phyloP scores from a whole-genome alignment of 2,329 filamentous ascomycete genomes.

The Zelopaecilomyces penicillatus region DNA sequence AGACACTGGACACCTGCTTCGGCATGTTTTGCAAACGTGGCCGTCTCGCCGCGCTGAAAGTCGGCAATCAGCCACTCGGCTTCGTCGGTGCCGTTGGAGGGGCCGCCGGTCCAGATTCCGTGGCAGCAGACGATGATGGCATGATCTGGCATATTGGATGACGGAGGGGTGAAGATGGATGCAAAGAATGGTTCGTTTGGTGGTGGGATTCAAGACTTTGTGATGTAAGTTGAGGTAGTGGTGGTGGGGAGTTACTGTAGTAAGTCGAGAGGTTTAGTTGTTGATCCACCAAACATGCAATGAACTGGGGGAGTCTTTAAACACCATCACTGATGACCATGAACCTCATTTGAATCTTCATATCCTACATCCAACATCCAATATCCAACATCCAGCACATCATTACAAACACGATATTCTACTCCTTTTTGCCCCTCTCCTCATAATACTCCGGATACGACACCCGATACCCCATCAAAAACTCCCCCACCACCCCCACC shows the following conservation, averaged over 20 bases:
- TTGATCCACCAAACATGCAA: no score
- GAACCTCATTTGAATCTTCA: no score
- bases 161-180: background rate
- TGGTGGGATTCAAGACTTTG: constrained; percentile 7
- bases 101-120: constrained; percentile 62
- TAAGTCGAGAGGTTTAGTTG: no score
- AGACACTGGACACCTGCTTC: constrained; percentile 52
- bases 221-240: constrained; percentile 17
- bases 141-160: constrained; percentile 31
- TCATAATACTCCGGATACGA: constrained; percentile 11
- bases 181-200: background rate
- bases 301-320: no score
- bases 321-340: no score
- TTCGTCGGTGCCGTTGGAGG: constrained; percentile 43
- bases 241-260: background rate
- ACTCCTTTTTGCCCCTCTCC: background rate
- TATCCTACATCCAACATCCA: background rate
- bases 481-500: constrained; percentile 2
- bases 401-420: no score
- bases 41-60: constrained; percentile 71
- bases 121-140: constrained; percentile 80
- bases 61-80: constrained; percentile 63
- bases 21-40: constrained; percentile 72
- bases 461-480: constrained; percentile 8
- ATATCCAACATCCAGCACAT: background rate